These are phyloP conservation scores for Pichia kluyveri DNA, from an alignment of 805 yeast genomes.

Conservation along the genomic window DNA sequence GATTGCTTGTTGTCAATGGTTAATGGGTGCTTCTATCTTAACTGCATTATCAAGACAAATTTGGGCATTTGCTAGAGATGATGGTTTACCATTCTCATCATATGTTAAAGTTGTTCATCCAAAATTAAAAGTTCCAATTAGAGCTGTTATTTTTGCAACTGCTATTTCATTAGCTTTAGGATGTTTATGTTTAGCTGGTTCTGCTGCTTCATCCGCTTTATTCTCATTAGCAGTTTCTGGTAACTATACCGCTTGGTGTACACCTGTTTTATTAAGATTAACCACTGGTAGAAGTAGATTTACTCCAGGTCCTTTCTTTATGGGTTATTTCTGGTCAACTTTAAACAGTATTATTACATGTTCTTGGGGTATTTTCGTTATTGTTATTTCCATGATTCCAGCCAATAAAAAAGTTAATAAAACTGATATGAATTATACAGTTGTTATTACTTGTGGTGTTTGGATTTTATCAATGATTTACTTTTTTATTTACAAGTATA, in stretches of 20 bases:
- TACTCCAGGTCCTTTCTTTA: slow-evolving; percentile 57
- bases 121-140: slow-evolving; percentile 50
- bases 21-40: slow-evolving; percentile 57
- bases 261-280: slow-evolving; percentile 46
- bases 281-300: slow-evolving; percentile 42
- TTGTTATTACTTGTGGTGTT: slow-evolving; percentile 49
- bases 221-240: slow-evolving; percentile 58
- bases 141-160: slow-evolving; percentile 52
- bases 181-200: slow-evolving; percentile 46
- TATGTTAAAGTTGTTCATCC: slow-evolving; percentile 50
- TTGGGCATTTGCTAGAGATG: slow-evolving; percentile 72
- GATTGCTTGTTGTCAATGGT: slow-evolving; percentile 50
- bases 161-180: slow-evolving; percentile 44
- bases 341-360: slow-evolving; percentile 38
- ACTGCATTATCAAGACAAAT: slow-evolving; percentile 62
- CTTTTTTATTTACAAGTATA: slow-evolving; percentile 18
- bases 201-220: slow-evolving; percentile 58
- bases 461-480: slow-evolving; percentile 20
- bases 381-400: slow-evolving; percentile 58
- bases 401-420: slow-evolving; percentile 29
- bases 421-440: slow-evolving; percentile 59
- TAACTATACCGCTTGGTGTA: slow-evolving; percentile 53
- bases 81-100: slow-evolving; percentile 57
- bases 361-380: slow-evolving; percentile 42
- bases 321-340: slow-evolving; percentile 41